Evolutionary conservation across 352 stramenopile species (phyloP), one percentile per base, ranked within the genome.

Genomic region (Phytopythium cucurbitacearum): DNA sequence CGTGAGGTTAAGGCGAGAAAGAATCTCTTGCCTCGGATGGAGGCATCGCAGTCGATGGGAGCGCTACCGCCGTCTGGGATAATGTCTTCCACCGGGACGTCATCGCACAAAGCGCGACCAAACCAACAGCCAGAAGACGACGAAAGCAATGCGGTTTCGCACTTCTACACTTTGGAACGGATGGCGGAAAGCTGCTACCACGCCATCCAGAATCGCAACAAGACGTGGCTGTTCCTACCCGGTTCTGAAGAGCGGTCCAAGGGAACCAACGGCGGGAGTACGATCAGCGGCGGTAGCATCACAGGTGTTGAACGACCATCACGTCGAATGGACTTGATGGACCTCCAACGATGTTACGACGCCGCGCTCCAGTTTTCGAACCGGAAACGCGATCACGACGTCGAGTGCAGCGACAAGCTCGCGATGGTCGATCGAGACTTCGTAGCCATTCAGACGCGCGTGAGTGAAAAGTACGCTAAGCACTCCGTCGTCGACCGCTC

Each of bases 131-230:
- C 53, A 51, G 48, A 58, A 16, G 66, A 76, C 3, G 62, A 76
- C 0, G 64, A 77, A 7, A 56, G 75, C 1, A 67, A 69, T 28
- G 36, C 65, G 1, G 67, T 86, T 13, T 85, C 74, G 33, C 83
- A 88, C 53, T 86, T 91, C 44, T 93, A 93, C 65, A 86, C 83
- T 21, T 65, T 91, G 21, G 80, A 91, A 55, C 85, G 78, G 38
- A 71, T 91, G 59, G 64, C 76, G 1, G 76, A 83, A 40, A 85
- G 68, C 34, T 91, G 77, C 47, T 85, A 82, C 37, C 80, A 90
- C 51, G 80, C 78, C 3, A 72, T 79, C 4, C 76, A 87, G 41
- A 85, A 77, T 48, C 76, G 79, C 48, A 78, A 76, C 65, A 85
- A 85, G 49, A 91, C 75, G 6, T 91, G 83, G 83, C 60, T 89